Evolutionary conservation across 257 asterid genomes (phyloP).

Genomic region (Penstemon newberryi): DNA sequence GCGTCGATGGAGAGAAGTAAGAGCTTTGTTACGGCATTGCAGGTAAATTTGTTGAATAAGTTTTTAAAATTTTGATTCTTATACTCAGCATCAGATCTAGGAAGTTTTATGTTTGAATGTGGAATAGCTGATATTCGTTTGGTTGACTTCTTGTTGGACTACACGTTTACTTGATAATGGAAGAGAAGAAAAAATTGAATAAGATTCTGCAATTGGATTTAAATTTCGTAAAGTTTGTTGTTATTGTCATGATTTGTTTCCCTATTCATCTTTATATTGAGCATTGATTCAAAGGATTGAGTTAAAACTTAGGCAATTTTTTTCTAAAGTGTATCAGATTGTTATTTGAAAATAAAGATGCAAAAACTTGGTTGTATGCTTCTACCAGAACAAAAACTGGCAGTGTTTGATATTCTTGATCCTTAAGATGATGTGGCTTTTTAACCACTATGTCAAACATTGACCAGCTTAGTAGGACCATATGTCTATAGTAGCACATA

Average conservation of each 20-base stretch:
- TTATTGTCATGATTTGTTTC: not conserved
- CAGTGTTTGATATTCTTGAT: not conserved
- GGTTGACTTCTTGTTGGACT: slow-evolving; percentile 31
- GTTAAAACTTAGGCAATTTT: not conserved
- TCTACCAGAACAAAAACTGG: not conserved
- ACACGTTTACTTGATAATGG: no score
- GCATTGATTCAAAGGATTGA: not conserved
- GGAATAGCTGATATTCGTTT: not conserved
- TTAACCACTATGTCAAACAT: not conserved
- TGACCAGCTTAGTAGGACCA: not conserved
- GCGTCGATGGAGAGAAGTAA: slow-evolving; percentile 72
- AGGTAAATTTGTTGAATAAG: slow-evolving; percentile 39
- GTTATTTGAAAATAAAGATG: not conserved
- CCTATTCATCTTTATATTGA: not conserved
- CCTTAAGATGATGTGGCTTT: not conserved
- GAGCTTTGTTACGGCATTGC: slow-evolving; percentile 84
- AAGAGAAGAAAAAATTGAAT: not conserved
- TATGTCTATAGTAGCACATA: not conserved
- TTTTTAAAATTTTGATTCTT: not conserved
- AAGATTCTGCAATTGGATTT: not conserved
- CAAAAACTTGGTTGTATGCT: no score
- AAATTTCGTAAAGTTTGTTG: not conserved
- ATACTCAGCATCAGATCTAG: slow-evolving; percentile 47
- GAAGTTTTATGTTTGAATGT: slow-evolving; percentile 17
- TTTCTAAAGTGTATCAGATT: not conserved